phyloP scores from a whole-genome alignment of 495 filamentous ascomycete species.

The Xylaria cubensis region DNA sequence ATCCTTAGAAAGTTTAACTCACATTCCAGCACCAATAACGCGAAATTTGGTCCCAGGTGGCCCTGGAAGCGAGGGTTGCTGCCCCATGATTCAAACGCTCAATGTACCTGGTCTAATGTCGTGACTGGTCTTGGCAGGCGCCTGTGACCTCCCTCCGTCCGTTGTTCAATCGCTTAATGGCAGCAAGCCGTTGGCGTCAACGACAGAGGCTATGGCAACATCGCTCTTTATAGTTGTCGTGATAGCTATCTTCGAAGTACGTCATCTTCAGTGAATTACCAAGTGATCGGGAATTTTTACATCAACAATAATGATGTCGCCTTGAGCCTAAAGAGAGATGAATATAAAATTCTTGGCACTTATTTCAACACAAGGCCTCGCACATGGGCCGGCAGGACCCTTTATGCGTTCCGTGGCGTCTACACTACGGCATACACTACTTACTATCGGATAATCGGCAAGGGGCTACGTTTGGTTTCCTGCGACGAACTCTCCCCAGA shows the following conservation, averaged over 20 bases:
- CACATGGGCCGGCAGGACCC: constrained; percentile 11
- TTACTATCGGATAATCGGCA: constrained; percentile 23
- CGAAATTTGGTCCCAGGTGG: constrained; percentile 42
- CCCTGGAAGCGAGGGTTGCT: constrained; percentile 40
- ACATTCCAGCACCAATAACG: constrained; percentile 46
- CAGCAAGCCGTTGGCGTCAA: constrained; percentile 17
- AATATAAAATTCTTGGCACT: constrained; percentile 20
- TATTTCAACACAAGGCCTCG: not conserved
- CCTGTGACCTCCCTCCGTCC: constrained; percentile 7
- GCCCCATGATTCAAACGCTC: constrained; percentile 36
- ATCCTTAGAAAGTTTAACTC: constrained; percentile 27
- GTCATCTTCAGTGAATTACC: constrained; percentile 14
- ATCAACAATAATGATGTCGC: constrained; percentile 11
- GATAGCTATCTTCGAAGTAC: constrained; percentile 15
- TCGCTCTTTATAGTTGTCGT: constrained; percentile 17
- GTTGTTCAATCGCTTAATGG: constrained; percentile 8
- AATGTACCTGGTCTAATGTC: constrained; percentile 9
- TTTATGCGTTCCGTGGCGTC: constrained; percentile 25
- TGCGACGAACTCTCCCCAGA: constrained; percentile 17
- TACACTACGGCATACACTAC: constrained; percentile 14
- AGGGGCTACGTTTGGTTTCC: not conserved
- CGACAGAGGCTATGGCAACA: constrained; percentile 19
- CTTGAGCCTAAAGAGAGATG: constrained; percentile 26
- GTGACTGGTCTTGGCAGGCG: constrained; percentile 23
- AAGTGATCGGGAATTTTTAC: not conserved